Conservation (phyloP, 129 eudicot genomes). For the Arctium minus region DNA sequence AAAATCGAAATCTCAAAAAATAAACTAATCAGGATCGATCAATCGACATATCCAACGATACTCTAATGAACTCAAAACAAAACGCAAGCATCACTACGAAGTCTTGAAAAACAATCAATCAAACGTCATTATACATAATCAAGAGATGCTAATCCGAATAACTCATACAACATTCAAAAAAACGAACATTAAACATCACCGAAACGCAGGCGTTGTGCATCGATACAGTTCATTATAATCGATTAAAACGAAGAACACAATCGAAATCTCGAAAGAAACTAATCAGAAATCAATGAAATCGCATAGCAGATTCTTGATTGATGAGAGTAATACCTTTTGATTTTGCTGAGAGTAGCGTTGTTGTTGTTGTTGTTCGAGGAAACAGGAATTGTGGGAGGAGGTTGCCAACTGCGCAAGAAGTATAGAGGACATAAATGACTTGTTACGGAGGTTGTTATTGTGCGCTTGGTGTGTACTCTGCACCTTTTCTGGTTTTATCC, state of each 20-base stretch:
- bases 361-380: conserved; percentile 10
- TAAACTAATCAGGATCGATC: not conserved
- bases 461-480: conserved; percentile 8
- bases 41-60: not conserved
- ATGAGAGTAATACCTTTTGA: conserved; percentile 11
- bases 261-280: conserved; percentile 12
- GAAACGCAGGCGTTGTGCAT: not conserved
- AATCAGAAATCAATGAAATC: not conserved
- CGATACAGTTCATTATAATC: not conserved
- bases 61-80: not conserved
- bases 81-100: not conserved
- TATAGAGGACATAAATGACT: conserved; percentile 13
- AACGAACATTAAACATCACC: not conserved
- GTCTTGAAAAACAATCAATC: not conserved
- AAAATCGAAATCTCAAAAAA: conserved; percentile 1
- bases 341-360: not conserved
- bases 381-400: conserved; percentile 9
- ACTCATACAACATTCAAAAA: not conserved
- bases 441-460: conserved; percentile 7
- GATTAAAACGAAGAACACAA: not conserved
- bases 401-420: conserved; percentile 1
- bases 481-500: not conserved
- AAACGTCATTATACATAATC: not conserved
- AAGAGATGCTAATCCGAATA: not conserved
- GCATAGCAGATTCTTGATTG: not conserved